phyloP scores from a whole-genome alignment of 2,329 filamentous ascomycete genomes.

The Verticillium nubilum region DNA sequence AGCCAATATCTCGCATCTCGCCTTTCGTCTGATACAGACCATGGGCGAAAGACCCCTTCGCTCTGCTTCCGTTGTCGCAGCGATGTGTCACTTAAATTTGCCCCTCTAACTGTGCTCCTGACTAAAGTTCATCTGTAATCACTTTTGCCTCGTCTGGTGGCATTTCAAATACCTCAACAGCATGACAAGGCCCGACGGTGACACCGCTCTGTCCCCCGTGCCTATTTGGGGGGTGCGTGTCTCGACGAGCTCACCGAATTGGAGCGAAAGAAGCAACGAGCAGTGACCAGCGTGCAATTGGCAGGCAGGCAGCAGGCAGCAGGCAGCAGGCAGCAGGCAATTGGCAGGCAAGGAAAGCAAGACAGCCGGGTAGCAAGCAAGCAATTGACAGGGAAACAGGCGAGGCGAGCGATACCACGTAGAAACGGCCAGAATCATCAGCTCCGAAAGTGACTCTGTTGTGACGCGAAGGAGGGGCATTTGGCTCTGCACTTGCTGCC shows the following conservation, averaged over 20 bases:
- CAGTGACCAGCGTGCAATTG: neutral
- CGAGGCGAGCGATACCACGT: too few relatives aligned
- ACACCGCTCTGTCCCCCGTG: neutral
- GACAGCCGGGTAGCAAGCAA: too few relatives aligned
- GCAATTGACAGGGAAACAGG: neutral
- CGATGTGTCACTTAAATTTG: neutral
- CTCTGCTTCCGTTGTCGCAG: neutral
- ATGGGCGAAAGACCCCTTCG: neutral
- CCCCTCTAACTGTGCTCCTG: neutral
- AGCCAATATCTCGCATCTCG: neutral
- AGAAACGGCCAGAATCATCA: neutral
- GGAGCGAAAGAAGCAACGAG: neutral
- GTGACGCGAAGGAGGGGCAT: conserved; percentile 1
- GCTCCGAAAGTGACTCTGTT: neutral
- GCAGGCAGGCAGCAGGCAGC: neutral
- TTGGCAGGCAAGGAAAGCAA: neutral
- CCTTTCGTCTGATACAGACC: neutral
- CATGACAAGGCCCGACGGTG: neutral
- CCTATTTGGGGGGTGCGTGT: neutral
- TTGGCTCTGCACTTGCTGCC: neutral
- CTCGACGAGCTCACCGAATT: neutral
- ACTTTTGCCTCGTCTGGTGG: neutral
- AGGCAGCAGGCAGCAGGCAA: too few relatives aligned
- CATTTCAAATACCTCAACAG: neutral
- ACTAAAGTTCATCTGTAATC: neutral